These are phyloP conservation scores for Fusarium decemcellulare DNA, from an alignment of 2,329 filamentous ascomycete species.

Conservation along the genomic window DNA sequence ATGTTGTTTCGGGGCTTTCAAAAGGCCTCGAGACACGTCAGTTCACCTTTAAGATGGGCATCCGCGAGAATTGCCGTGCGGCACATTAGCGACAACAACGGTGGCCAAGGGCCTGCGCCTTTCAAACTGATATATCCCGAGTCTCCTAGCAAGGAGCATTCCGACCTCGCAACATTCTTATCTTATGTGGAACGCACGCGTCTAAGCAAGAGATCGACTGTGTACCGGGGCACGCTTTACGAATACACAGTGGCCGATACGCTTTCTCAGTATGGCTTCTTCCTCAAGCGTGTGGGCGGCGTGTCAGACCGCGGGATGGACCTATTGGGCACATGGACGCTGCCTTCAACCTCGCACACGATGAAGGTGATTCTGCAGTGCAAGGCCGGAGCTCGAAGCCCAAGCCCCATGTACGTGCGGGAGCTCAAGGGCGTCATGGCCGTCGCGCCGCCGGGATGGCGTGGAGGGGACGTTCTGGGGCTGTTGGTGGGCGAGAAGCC, in stretches of 20 bases:
- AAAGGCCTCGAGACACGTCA: constrained; percentile 7
- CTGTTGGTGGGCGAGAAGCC: constrained; percentile 77
- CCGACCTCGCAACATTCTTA: constrained; percentile 75
- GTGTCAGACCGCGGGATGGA: constrained; percentile 80
- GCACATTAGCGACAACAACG: constrained; percentile 18
- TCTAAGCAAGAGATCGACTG: constrained; percentile 68
- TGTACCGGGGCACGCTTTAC: constrained; percentile 81
- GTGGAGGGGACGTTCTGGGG: constrained; percentile 74
- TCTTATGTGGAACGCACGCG: constrained; percentile 71
- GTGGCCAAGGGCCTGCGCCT: constrained; percentile 3
- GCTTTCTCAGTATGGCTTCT: constrained; percentile 74
- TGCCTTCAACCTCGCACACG: constrained; percentile 57
- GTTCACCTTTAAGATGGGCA: background rate
- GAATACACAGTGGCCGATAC: constrained; percentile 77
- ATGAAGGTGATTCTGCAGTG: constrained; percentile 74
- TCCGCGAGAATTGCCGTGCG: constrained; percentile 10
- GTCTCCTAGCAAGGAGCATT: constrained; percentile 66
- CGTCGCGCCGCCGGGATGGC: constrained; percentile 81
- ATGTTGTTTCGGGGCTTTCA: constrained; percentile 17
- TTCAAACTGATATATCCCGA: constrained; percentile 59
- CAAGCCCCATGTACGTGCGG: constrained; percentile 74
- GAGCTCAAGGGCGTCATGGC: constrained; percentile 85
- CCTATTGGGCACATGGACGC: constrained; percentile 78
- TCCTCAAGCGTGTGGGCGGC: constrained; percentile 75
- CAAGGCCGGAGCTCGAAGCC: constrained; percentile 70